Evolutionary conservation across 257 asterid genomes (phyloP).

Genomic region (Solanum corneliomulleri): DNA sequence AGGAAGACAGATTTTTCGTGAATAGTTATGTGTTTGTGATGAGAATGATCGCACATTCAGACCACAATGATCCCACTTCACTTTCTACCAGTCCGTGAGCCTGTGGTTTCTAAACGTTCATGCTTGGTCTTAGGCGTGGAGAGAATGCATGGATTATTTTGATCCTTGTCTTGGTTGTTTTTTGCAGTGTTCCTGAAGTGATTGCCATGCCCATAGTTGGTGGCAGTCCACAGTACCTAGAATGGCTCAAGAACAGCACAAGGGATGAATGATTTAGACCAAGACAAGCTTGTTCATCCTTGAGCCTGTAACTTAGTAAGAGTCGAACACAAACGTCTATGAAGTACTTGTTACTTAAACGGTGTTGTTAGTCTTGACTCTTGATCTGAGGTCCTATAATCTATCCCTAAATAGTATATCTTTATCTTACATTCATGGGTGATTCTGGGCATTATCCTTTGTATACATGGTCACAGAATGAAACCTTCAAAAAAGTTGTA

Average conservation of each 20-base stretch:
- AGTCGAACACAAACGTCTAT: not conserved
- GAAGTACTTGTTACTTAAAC: not conserved
- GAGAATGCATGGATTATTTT: not conserved
- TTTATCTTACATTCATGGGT: not conserved
- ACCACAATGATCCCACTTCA: not conserved
- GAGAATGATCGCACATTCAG: not conserved
- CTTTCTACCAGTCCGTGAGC: not conserved
- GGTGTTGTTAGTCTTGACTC: not conserved
- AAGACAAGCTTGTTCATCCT: not conserved
- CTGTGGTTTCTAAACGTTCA: not conserved
- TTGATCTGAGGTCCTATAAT: not conserved
- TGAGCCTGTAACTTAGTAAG: not conserved
- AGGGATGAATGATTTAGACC: slow-evolving; percentile 22
- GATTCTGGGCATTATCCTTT: not conserved
- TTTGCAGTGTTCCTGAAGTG: slow-evolving; percentile 82
- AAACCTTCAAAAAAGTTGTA: not conserved
- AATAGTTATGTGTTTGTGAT: not conserved
- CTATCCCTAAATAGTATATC: not conserved
- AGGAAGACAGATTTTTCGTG: not conserved
- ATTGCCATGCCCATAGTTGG: slow-evolving; percentile 81
- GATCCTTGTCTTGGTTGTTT: not conserved
- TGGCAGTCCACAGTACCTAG: slow-evolving; percentile 66
- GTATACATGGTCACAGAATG: not conserved
- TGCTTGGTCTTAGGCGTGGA: not conserved
- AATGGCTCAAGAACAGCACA: slow-evolving; percentile 81